Evolutionary conservation across 306 rosid species (phyloP).

Genomic region (Betula pendula): DNA sequence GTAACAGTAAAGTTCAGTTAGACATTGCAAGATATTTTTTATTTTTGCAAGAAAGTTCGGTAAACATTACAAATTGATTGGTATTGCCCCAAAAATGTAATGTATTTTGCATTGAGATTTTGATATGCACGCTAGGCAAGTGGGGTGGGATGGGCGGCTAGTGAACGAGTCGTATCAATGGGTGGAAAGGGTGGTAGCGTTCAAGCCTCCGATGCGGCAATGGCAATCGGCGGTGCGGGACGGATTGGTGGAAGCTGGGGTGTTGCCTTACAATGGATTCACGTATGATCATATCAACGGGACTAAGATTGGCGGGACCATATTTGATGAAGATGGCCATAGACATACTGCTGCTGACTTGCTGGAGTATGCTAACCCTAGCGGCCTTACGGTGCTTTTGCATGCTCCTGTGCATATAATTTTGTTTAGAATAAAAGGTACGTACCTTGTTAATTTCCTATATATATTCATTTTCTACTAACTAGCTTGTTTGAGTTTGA

Average conservation of each 20-base stretch:
- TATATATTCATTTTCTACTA: too few species aligned
- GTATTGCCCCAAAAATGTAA: too few species aligned
- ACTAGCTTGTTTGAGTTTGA: too few species aligned
- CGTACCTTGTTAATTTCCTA: background rate
- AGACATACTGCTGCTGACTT: constrained; percentile 81
- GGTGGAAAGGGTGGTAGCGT: constrained; percentile 75
- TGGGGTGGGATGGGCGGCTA: constrained; percentile 59
- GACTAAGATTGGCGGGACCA: constrained; percentile 81
- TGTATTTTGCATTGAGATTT: background rate
- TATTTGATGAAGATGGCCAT: constrained; percentile 51
- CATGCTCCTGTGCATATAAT: constrained; percentile 61
- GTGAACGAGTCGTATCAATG: constrained; percentile 70
- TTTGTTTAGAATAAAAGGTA: constrained; percentile 49
- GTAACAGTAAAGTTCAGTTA: too few species aligned
- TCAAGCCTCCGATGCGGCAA: constrained; percentile 43
- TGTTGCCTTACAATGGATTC: constrained; percentile 68
- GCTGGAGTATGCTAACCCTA: constrained; percentile 57
- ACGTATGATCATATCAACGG: constrained; percentile 73
- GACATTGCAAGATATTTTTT: too few species aligned
- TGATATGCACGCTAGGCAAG: constrained; percentile 32
- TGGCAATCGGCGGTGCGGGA: constrained; percentile 74
- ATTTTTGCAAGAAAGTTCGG: too few species aligned
- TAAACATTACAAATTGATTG: too few species aligned
- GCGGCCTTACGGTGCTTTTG: constrained; percentile 44
- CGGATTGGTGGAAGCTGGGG: constrained; percentile 55